Conservation (phyloP, 2,329 filamentous ascomycete genomes). For the Calonectria ilicicola region DNA sequence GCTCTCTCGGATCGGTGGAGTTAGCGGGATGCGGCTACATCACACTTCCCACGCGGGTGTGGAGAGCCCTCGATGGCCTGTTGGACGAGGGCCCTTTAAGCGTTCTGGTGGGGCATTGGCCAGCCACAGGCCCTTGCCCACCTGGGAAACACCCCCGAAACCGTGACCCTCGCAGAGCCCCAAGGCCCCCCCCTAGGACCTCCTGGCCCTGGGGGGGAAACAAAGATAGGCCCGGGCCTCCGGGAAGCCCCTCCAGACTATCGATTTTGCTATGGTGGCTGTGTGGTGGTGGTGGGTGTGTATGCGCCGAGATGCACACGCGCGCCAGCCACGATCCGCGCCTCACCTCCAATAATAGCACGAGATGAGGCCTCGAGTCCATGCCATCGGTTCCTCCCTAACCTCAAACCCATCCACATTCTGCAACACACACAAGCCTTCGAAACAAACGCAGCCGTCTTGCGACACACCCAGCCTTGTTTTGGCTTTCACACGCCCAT, state of each 20-base stretch:
- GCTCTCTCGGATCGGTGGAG: constrained; percentile 7
- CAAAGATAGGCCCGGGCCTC: constrained; percentile 4
- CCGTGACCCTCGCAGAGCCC: not conserved
- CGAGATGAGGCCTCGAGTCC: constrained; percentile 15
- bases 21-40: constrained; percentile 9
- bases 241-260: constrained; percentile 15
- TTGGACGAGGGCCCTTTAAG: no score
- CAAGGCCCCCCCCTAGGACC: not conserved
- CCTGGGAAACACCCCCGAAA: constrained; percentile 10
- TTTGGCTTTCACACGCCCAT: not conserved
- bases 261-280: constrained; percentile 20
- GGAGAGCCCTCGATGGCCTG: not conserved
- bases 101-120: not conserved
- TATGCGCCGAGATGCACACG: constrained; percentile 9
- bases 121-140: not conserved
- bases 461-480: not conserved
- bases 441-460: not conserved
- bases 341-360: constrained; percentile 29
- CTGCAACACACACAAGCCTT: not conserved
- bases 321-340: constrained; percentile 27
- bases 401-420: constrained; percentile 4
- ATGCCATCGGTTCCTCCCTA: constrained; percentile 19
- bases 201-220: not conserved
- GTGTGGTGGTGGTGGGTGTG: not conserved
- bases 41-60: constrained; percentile 16